Percentiles rank a stretch among this genome's conserved stretches.
phyloP scores from a whole-genome alignment of 768 basidiomycete species.

The Gloeopeniophorella convolvens region DNA sequence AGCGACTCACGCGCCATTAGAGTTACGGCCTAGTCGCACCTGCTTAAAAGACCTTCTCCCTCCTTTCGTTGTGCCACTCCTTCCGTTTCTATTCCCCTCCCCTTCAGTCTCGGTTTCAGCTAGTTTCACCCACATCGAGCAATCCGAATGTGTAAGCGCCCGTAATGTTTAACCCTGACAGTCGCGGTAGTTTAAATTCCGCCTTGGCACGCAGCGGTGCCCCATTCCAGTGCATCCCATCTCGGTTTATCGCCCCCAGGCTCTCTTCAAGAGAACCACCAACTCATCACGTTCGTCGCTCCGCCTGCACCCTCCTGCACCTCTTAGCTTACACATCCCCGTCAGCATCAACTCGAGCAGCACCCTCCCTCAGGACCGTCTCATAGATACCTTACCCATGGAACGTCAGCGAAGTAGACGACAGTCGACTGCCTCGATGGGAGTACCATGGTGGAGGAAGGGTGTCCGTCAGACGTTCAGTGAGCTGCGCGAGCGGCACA shows the following conservation, averaged over 20 bases:
- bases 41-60: no score
- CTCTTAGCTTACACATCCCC: neutral
- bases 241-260: neutral
- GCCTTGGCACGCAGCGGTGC: constrained; percentile 5
- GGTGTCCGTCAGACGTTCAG: neutral
- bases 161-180: neutral
- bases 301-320: neutral
- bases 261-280: neutral
- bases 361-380: neutral
- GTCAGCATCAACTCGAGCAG: neutral
- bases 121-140: no score
- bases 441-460: neutral
- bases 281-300: constrained; percentile 3
- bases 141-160: no score
- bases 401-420: no score
- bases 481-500: neutral
- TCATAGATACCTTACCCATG: neutral
- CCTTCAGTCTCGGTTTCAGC: no score
- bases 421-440: rapidly evolving
- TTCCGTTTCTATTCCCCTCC: no score
- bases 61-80: no score
- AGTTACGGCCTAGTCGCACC: no score
- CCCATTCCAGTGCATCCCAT: neutral
- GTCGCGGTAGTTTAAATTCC: neutral
- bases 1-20: no score